Conservation (phyloP, 768 basidiomycete species). For the Leccinum uliginosum region DNA sequence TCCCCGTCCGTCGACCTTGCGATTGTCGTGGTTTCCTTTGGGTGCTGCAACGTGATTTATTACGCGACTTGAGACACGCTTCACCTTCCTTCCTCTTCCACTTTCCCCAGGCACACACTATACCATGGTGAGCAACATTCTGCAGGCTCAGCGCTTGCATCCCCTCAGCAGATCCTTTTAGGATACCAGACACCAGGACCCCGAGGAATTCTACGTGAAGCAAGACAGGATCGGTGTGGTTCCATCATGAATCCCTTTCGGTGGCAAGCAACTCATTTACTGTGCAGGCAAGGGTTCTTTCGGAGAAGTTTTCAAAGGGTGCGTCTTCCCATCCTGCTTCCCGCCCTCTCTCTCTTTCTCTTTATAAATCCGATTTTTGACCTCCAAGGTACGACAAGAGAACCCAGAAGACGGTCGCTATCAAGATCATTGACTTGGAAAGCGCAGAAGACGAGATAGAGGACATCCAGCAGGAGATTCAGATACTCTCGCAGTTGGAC, state of each 20-base stretch:
- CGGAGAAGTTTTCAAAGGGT: slow-evolving; percentile 99
- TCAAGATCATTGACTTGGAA: slow-evolving; percentile 99
- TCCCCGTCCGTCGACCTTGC: too few species aligned
- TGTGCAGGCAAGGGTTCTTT: slow-evolving; percentile 91
- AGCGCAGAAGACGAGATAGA: slow-evolving; percentile 99
- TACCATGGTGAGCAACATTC: slow-evolving; percentile 20
- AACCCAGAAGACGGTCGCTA: slow-evolving; percentile 95
- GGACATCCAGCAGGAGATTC: slow-evolving; percentile 98
- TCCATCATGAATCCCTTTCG: slow-evolving; percentile 4
- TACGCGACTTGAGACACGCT: slow-evolving; percentile 12
- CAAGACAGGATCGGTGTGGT: slow-evolving; percentile 91
- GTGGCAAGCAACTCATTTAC: slow-evolving; percentile 16
- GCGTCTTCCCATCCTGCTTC: slow-evolving; percentile 16
- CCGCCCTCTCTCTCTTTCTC: slow-evolving; percentile 4
- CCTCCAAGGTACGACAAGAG: slow-evolving; percentile 83
- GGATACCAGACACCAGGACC: slow-evolving; percentile 77
- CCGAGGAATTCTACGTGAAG: slow-evolving; percentile 94
- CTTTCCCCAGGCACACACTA: neutral
- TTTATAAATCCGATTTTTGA: neutral
- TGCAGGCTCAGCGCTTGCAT: neutral
- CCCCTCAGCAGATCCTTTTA: slow-evolving; percentile 26
- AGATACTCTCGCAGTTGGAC: slow-evolving; percentile 94
- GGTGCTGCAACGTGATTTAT: slow-evolving; percentile 2
- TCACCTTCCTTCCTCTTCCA: neutral
- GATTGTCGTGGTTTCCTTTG: slow-evolving; percentile 4